Percentiles rank a stretch among this genome's conserved stretches.
These are phyloP conservation scores for Aspergillus pseudoglaucus DNA, from an alignment of 2,329 filamentous ascomycete species.

Conservation along the genomic window DNA sequence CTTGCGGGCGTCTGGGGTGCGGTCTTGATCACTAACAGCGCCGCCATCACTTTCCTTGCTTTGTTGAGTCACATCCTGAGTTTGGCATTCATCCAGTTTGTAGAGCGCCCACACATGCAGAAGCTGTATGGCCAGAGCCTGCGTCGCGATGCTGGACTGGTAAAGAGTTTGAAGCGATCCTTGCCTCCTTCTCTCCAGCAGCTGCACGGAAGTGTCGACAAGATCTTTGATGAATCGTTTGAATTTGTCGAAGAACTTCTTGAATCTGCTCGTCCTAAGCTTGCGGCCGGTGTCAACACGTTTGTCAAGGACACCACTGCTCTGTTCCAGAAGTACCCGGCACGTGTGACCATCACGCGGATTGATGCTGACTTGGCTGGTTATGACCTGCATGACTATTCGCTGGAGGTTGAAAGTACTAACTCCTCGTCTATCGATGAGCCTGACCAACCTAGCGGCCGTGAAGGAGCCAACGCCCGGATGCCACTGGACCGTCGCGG, in stretches of 20 bases:
- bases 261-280: slow-evolving; percentile 74
- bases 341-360: slow-evolving; percentile 73
- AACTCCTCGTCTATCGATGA: slow-evolving; percentile 46
- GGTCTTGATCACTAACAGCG: slow-evolving; percentile 86
- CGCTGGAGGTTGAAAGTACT: slow-evolving; percentile 65
- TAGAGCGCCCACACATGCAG: slow-evolving; percentile 96
- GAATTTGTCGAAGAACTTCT: slow-evolving; percentile 89
- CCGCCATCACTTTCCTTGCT: slow-evolving; percentile 78
- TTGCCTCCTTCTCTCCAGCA: slow-evolving; percentile 76
- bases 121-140: slow-evolving; percentile 86
- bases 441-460: slow-evolving; percentile 59
- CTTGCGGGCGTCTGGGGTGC: slow-evolving; percentile 94
- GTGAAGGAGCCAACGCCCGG: slow-evolving; percentile 65
- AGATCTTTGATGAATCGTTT: slow-evolving; percentile 73
- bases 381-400: slow-evolving; percentile 72
- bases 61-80: slow-evolving; percentile 79
- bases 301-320: slow-evolving; percentile 83
- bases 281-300: slow-evolving; percentile 77
- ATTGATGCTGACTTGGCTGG: slow-evolving; percentile 75
- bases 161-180: slow-evolving; percentile 81
- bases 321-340: slow-evolving; percentile 82
- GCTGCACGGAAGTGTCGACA: slow-evolving; percentile 81
- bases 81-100: slow-evolving; percentile 80
- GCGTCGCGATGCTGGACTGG: slow-evolving; percentile 79
- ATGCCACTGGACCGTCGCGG: slow-evolving; percentile 56